Evolutionary conservation across 1,284 basidiomycete species (phyloP).

Genomic region (Leccinum holopus): DNA sequence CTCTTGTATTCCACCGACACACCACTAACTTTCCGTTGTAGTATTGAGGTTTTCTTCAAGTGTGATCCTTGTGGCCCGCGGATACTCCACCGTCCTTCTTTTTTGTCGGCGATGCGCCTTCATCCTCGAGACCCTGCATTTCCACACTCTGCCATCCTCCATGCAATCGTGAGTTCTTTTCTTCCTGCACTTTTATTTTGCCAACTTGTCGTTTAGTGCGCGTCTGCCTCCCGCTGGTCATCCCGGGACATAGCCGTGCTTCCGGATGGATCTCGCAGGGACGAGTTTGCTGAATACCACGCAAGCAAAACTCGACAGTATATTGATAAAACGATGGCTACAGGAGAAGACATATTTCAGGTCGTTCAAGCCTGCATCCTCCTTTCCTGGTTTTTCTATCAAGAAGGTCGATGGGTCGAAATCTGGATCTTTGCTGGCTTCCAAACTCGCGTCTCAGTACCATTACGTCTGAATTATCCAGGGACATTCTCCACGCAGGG

Average conservation of each 20-base stretch:
- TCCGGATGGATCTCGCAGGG: slow-evolving; percentile 70
- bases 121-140: slow-evolving; percentile 75
- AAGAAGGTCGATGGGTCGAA: slow-evolving; percentile 85
- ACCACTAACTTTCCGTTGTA: slow-evolving; percentile 31
- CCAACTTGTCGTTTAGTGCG: slow-evolving; percentile 57
- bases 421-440: slow-evolving; percentile 87
- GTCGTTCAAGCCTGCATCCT: slow-evolving; percentile 83
- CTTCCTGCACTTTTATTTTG: not conserved
- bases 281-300: slow-evolving; percentile 81
- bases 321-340: slow-evolving; percentile 83
- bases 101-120: slow-evolving; percentile 70
- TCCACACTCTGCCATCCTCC: slow-evolving; percentile 78
- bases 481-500: slow-evolving; percentile 73
- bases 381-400: slow-evolving; percentile 85
- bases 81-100: slow-evolving; percentile 75
- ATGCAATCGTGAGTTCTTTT: slow-evolving; percentile 61
- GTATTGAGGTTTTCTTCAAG: slow-evolving; percentile 78
- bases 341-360: slow-evolving; percentile 77
- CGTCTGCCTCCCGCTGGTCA: slow-evolving; percentile 80
- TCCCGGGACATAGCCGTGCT: slow-evolving; percentile 62
- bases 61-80: slow-evolving; percentile 81
- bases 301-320: slow-evolving; percentile 79
- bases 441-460: slow-evolving; percentile 80
- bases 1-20: slow-evolving; percentile 1
- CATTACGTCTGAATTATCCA: slow-evolving; percentile 77